Base-by-base conservation (phyloP, 495 filamentous ascomycete genomes). In the Aspergillus ostianus region DNA sequence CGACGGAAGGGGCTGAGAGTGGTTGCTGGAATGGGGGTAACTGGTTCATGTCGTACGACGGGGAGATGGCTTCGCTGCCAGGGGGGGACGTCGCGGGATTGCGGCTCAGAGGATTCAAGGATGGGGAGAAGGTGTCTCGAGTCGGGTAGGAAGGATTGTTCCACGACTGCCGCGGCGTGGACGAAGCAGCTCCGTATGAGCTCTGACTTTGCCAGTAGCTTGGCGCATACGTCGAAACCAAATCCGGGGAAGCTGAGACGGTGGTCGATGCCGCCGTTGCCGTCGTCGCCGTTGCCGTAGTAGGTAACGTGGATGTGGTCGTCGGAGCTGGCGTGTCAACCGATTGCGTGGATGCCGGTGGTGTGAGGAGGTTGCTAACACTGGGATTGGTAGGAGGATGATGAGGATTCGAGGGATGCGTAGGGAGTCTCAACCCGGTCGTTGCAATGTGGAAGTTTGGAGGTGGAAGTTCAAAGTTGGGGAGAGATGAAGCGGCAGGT, bases 401-500 rank as follows among this genome's bases (percentile, higher is more conserved):
- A 62, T 70, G 58, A n/a, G 59, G 72, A 72, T 69, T 69, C 47
- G 47, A 49, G 4, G 70, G 67, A 36, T 65, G 67, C 49, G 69
- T 64, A 0, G 72, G 66, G 61, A 79, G 83, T 64, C 84, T 85
- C 46, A 74, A 56, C 2, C 72, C 51, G 26, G 64, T 59, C 55
- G 53, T 60, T 27, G 56, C 44, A 18, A 64, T 18, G 1, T 64
- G 64, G 51, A 76, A 69, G n/a, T 67, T 73, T 44, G 83, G 82
- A 1, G 81, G 79, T 27, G 86, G 86, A 17, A 87, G 77, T 59
- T 88, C 85, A 58, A 89, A 89, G 61, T 69, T 77, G 50, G 86
- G 85, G 45, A 90, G 76, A 51, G 78, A 78, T 18, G 80, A 82
- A 2, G 87, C 84, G 6, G 80, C 86, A 21, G 84, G 80, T 57